Evolutionary conservation across 495 filamentous ascomycete species (phyloP).

Genomic region (Penicillium fimorum): DNA sequence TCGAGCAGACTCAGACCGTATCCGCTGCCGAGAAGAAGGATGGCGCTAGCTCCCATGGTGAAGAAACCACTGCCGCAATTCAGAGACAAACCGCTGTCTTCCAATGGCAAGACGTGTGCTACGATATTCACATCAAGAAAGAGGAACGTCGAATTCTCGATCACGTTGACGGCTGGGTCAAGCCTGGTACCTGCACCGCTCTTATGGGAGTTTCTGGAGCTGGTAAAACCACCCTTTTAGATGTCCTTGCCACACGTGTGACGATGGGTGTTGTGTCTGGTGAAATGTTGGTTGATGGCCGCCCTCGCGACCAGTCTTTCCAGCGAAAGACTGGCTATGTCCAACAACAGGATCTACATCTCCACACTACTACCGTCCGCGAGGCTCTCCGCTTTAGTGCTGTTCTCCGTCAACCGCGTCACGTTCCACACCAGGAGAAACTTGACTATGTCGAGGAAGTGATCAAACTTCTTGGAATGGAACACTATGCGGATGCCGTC

Average conservation of each 20-base stretch:
- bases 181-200: conserved; percentile 64
- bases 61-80: conserved; percentile 39
- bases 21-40: conserved; percentile 41
- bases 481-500: conserved; percentile 41
- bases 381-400: conserved; percentile 83
- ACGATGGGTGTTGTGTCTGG: conserved; percentile 53
- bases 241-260: conserved; percentile 57
- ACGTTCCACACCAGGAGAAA: conserved; percentile 72
- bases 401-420: conserved; percentile 76
- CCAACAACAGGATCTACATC: conserved; percentile 92
- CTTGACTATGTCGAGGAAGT: conserved; percentile 87
- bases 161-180: conserved; percentile 64
- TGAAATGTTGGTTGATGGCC: conserved; percentile 55
- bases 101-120: conserved; percentile 79
- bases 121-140: conserved; percentile 63
- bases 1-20: conserved; percentile 32
- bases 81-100: conserved; percentile 66
- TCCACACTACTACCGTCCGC: conserved; percentile 80
- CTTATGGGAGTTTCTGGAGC: conserved; percentile 64
- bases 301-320: conserved; percentile 69
- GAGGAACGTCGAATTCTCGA: conserved; percentile 59
- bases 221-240: conserved; percentile 67
- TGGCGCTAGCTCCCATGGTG: conserved; percentile 37
- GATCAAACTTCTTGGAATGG: conserved; percentile 92
- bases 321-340: conserved; percentile 94